Evolutionary conservation across 257 asterid species (phyloP).

Genomic region (Voacanga thouarsii): DNA sequence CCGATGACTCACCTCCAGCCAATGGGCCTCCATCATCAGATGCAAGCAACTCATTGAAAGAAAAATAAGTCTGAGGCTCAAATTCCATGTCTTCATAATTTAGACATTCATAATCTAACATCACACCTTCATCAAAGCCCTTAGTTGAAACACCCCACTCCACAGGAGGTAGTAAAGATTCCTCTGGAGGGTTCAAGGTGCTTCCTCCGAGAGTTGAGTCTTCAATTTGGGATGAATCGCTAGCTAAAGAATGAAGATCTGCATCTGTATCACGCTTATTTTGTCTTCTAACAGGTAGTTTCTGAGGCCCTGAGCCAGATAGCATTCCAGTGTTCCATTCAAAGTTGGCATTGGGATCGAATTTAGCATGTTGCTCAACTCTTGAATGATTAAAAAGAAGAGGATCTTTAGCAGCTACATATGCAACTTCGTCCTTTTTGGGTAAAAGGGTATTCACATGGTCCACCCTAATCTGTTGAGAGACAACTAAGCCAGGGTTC

Average conservation of each 20-base stretch:
- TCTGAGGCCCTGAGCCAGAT: constrained; percentile 44
- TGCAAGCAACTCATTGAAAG: constrained; percentile 67
- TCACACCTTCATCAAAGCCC: constrained; percentile 39
- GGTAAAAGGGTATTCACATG: constrained; percentile 22
- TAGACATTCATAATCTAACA: constrained; percentile 43
- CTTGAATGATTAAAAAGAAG: constrained; percentile 29
- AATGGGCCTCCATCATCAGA: constrained; percentile 41
- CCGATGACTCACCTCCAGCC: constrained; percentile 28
- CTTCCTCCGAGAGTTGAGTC: constrained; percentile 30
- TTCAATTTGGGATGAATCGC: constrained; percentile 32
- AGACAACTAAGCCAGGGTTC: constrained; percentile 25
- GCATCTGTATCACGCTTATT: constrained; percentile 39
- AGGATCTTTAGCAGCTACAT: constrained; percentile 27
- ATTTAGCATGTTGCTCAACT: constrained; percentile 32
- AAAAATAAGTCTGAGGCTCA: constrained; percentile 94
- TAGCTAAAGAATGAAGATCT: constrained; percentile 18
- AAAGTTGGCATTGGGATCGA: constrained; percentile 24
- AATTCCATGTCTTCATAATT: constrained; percentile 61
- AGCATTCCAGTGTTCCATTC: constrained; percentile 36
- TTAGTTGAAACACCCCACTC: constrained; percentile 41
- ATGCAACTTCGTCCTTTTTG: constrained; percentile 16
- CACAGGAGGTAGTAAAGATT: constrained; percentile 28
- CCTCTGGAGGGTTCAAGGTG: constrained; percentile 37
- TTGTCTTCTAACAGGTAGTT: constrained; percentile 71
- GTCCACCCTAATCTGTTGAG: constrained; percentile 11